phyloP scores from a whole-genome alignment of 257 asterid genomes.

The Solanum pimpinellifolium region DNA sequence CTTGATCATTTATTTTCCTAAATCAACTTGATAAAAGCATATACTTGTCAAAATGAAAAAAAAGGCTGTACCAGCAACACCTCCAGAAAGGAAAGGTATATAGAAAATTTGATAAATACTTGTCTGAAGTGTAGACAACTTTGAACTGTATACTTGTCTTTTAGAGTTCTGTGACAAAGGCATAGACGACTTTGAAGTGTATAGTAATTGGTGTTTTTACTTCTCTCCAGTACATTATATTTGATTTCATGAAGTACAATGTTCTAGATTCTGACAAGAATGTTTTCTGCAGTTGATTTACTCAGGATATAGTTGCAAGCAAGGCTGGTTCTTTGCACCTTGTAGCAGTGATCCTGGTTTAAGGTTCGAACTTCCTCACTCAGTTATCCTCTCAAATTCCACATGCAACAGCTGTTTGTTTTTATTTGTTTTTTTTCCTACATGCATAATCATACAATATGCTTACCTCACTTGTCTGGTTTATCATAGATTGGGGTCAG shows the following conservation, averaged over 20 bases:
- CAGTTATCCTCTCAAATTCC: neutral
- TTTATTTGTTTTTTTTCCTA: neutral
- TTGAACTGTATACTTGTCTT: neutral
- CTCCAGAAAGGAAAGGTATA: neutral
- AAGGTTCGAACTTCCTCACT: conserved; percentile 37
- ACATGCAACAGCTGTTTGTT: neutral
- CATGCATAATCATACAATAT: neutral
- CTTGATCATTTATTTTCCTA: neutral
- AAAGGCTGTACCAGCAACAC: neutral
- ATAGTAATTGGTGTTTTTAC: neutral
- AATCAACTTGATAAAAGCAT: neutral
- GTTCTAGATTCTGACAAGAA: neutral
- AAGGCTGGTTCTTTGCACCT: conserved; percentile 96
- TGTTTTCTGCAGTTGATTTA: conserved; percentile 55
- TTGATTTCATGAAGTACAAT: neutral
- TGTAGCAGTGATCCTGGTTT: conserved; percentile 79
- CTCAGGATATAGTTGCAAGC: conserved; percentile 87
- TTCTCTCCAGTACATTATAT: neutral
- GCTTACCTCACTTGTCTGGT: neutral
- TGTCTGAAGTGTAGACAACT: neutral
- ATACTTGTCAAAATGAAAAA: neutral
- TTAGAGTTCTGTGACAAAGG: neutral
- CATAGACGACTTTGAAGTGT: neutral
- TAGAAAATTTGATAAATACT: neutral
- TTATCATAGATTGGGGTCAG: neutral